Evolutionary conservation across 2,329 filamentous ascomycete species (phyloP), one percentile per base, ranked within the genome.

Genomic region (Rutstroemia sydowiana): DNA sequence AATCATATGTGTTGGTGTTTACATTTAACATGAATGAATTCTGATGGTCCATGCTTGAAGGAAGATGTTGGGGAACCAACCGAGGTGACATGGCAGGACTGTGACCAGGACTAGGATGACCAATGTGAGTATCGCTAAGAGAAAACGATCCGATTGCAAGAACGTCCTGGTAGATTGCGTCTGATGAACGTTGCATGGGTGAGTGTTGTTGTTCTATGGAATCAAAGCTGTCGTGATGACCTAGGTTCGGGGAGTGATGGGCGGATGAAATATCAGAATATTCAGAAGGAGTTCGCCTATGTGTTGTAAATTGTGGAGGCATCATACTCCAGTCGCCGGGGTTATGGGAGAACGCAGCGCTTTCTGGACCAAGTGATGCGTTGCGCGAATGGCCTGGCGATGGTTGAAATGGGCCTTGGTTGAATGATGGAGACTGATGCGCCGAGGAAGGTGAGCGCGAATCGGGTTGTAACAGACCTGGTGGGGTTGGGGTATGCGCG

Each of bases 251-350:
- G 16, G 92, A 96, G 21, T 84, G 87, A 20, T 87, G 84, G 14
- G 84, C 87, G 16, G 89, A 95, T 5, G 85, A 95, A 5, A 95
- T 84, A 60, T 96, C 92, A 2, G 90, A 95, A 63, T 85, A 89
- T 61, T 96, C 92, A n/a, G 91, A 96, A 1, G 88, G 87, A 34
- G 81, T 84, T 63, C 91, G 82, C 61, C 90, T 80, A 66, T 96
- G 92, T n/a, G 80, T 76, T 59, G 88, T 85, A 64, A 95, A 96
- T 54, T 75, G 71, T 34, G 73, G 70, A 60, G 77, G 77, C 64
- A 75, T 68, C 64, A 76, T 71, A 31, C 73, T 68, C 81, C 82
- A 85, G 56, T 85, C 81, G 42, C 71, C 70, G 45, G 73, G 70
- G 42, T 71, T 67, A 48, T 72, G 71, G 40, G 76, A 71, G 59